Evolutionary conservation across 495 filamentous ascomycete species (phyloP).

Genomic region (Podospora anserina): DNA sequence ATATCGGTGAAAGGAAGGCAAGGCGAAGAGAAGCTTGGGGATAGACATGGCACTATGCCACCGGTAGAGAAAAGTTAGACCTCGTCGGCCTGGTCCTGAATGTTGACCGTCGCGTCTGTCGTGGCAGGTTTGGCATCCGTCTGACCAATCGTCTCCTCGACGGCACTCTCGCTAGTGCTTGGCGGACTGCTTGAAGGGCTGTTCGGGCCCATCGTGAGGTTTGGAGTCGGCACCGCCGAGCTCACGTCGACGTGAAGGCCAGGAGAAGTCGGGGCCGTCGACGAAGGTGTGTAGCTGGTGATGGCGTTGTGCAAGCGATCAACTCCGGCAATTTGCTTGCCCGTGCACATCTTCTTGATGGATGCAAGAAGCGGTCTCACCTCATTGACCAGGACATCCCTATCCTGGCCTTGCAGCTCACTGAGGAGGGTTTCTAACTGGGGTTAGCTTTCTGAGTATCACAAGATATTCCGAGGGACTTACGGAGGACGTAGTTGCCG

Average conservation of each 20-base stretch:
- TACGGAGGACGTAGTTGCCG: constrained; percentile 97
- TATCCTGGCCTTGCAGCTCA: constrained; percentile 59
- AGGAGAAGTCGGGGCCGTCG: constrained; percentile 31
- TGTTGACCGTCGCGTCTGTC: not conserved
- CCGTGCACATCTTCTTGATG: constrained; percentile 69
- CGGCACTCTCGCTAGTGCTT: constrained; percentile 54
- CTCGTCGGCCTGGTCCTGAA: not conserved
- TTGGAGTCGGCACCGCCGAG: constrained; percentile 55
- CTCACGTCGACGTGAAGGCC: constrained; percentile 48
- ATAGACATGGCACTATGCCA: not conserved
- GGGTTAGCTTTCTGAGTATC: constrained; percentile 32
- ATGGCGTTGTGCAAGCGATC: constrained; percentile 49
- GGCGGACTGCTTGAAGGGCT: constrained; percentile 63
- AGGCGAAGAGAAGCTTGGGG: not conserved
- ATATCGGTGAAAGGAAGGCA: not conserved
- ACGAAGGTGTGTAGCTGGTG: constrained; percentile 21
- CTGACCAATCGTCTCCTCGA: constrained; percentile 37
- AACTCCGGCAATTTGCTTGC: constrained; percentile 73
- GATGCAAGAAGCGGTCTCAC: constrained; percentile 70
- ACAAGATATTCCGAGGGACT: constrained; percentile 39
- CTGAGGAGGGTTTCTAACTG: constrained; percentile 46
- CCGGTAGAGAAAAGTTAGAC: not conserved
- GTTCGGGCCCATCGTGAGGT: constrained; percentile 59
- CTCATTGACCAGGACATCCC: constrained; percentile 62
- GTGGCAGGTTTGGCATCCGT: constrained; percentile 11